These are phyloP conservation scores for Aspergillus funiculosus DNA, from an alignment of 495 filamentous ascomycete genomes.

Conservation along the genomic window DNA sequence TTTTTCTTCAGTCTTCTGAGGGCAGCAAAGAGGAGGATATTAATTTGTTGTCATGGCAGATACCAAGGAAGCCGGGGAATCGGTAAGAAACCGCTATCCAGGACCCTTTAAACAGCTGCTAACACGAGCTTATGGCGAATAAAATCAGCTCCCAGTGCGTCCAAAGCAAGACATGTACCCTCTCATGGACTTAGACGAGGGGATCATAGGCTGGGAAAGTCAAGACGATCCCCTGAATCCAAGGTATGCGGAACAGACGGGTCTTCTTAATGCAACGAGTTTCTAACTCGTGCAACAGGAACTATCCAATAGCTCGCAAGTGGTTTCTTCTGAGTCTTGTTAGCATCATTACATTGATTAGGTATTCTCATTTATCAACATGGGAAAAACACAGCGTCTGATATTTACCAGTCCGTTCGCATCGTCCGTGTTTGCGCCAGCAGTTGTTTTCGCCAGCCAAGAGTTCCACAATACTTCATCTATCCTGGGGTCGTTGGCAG, in stretches of 20 bases:
- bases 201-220: conserved; percentile 16
- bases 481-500: conserved; percentile 5
- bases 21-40: no score
- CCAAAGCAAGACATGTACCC: conserved; percentile 4
- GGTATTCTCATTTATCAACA: conserved; percentile 2
- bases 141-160: no score
- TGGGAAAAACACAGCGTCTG: neutral
- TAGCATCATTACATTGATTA: conserved; percentile 14
- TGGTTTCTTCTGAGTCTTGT: conserved; percentile 10
- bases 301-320: conserved; percentile 6
- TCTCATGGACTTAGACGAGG: conserved; percentile 4
- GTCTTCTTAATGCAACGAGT: neutral
- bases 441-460: neutral
- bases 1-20: no score
- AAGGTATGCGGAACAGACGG: neutral
- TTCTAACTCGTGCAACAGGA: conserved; percentile 2
- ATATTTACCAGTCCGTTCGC: conserved; percentile 3
- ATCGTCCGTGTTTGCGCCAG: conserved; percentile 12
- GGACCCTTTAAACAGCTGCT: no score
- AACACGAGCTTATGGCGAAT: no score
- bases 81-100: no score
- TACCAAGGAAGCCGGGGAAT: no score
- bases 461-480: conserved; percentile 9
- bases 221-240: conserved; percentile 13
- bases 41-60: neutral